Evolutionary conservation across 345 rosid genomes (phyloP).

Genomic region (Citrus cavaleriei): DNA sequence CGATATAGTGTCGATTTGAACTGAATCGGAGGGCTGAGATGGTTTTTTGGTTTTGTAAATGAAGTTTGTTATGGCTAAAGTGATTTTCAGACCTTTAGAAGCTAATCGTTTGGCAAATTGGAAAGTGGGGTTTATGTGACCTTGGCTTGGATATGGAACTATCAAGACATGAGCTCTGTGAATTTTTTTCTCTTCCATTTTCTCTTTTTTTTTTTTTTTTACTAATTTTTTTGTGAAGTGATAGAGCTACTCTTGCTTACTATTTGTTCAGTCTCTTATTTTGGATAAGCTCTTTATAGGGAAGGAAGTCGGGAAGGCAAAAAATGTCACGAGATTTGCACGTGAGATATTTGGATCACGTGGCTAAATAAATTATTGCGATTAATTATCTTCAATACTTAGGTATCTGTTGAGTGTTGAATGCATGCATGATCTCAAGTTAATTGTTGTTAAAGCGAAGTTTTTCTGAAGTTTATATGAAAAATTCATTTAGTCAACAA

Average conservation of each 20-base stretch:
- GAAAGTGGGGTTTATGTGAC: slow-evolving; percentile 48
- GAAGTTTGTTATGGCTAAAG: slow-evolving; percentile 37
- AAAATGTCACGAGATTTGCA: background rate
- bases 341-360: background rate
- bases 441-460: too few relatives aligned
- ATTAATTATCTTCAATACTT: too few relatives aligned
- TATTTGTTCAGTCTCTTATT: background rate
- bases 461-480: too few relatives aligned
- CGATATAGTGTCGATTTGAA: slow-evolving; percentile 34
- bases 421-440: too few relatives aligned
- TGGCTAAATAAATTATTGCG: too few relatives aligned
- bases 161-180: slow-evolving; percentile 25
- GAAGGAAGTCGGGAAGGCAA: background rate
- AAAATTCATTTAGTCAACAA: too few relatives aligned
- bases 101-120: slow-evolving; percentile 47
- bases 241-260: too few relatives aligned
- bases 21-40: slow-evolving; percentile 3
- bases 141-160: slow-evolving; percentile 38
- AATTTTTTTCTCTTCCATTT: slow-evolving; percentile 6
- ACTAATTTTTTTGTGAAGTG: too few relatives aligned
- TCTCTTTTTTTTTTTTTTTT: background rate
- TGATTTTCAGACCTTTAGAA: slow-evolving; percentile 35
- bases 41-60: slow-evolving; percentile 23
- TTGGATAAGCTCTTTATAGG: background rate
- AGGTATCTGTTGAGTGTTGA: too few relatives aligned